phyloP scores from a whole-genome alignment of 2,329 filamentous ascomycete genomes.

The Fusarium sp. region DNA sequence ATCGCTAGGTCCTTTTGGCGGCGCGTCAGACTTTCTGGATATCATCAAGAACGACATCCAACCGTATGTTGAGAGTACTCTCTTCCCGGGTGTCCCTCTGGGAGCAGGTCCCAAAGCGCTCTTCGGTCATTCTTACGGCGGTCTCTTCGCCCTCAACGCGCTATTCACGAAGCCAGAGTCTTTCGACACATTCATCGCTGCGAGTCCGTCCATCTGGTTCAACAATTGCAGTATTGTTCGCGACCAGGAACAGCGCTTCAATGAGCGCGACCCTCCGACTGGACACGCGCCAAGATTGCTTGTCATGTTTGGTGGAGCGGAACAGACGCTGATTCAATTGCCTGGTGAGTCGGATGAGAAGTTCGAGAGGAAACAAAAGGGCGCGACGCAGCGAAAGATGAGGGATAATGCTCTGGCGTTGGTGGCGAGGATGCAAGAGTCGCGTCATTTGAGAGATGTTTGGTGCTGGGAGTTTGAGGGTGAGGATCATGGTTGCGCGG shows the following conservation, averaged over 20 bases:
- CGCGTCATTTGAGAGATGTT: slow-evolving; percentile 25
- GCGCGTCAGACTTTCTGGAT: slow-evolving; percentile 54
- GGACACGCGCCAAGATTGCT: slow-evolving; percentile 42
- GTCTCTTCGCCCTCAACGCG: slow-evolving; percentile 55
- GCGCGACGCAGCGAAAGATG: slow-evolving; percentile 31
- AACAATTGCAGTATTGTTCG: slow-evolving; percentile 51
- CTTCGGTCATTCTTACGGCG: slow-evolving; percentile 59
- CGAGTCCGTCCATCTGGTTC: slow-evolving; percentile 59
- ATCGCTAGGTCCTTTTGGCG: slow-evolving; percentile 43
- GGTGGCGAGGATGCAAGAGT: slow-evolving; percentile 27
- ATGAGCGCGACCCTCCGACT: not conserved
- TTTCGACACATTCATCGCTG: slow-evolving; percentile 55
- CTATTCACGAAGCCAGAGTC: slow-evolving; percentile 50
- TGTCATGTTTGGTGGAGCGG: slow-evolving; percentile 44
- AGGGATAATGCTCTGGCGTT: slow-evolving; percentile 36
- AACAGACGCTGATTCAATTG: slow-evolving; percentile 42
- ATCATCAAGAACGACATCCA: slow-evolving; percentile 52
- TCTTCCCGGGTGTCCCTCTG: slow-evolving; percentile 41
- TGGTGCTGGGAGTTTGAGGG: slow-evolving; percentile 39
- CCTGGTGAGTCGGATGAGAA: slow-evolving; percentile 43
- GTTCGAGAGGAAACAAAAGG: slow-evolving; percentile 38
- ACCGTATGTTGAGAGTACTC: slow-evolving; percentile 36
- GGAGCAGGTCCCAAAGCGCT: slow-evolving; percentile 51
- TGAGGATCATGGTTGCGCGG: slow-evolving; percentile 41
- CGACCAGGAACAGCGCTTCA: slow-evolving; percentile 42